Evolutionary conservation across 73 alveolate species (phyloP).

Genomic region (Strombidium stylifer): DNA sequence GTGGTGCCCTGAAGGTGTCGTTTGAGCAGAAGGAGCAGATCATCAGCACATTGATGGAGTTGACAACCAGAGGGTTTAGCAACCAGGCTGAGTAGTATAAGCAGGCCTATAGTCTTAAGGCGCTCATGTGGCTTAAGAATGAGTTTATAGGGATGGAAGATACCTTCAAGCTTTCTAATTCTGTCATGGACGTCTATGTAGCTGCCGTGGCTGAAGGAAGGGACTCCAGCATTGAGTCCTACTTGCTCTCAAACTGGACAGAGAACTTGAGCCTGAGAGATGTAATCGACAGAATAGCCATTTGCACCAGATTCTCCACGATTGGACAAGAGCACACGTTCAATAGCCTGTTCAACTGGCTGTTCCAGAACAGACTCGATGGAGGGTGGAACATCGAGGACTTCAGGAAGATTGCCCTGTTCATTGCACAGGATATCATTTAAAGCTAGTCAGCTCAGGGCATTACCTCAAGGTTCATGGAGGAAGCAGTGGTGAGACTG

Average conservation of each 20-base stretch:
- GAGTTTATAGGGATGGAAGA: slow-evolving; percentile 35
- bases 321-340: background rate
- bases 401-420: slow-evolving; percentile 16
- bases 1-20: no score
- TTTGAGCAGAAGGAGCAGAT: no score
- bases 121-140: slow-evolving; percentile 29
- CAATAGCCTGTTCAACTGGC: slow-evolving; percentile 9
- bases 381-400: slow-evolving; percentile 16
- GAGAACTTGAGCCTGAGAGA: slow-evolving; percentile 18
- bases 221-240: slow-evolving; percentile 27
- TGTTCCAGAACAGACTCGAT: background rate
- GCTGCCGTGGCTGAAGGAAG: background rate
- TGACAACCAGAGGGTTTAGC: no score
- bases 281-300: slow-evolving; percentile 26
- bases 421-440: slow-evolving; percentile 3
- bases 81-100: slow-evolving; percentile 11
- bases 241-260: slow-evolving; percentile 14
- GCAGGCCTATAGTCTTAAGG: slow-evolving; percentile 33
- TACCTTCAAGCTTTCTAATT: slow-evolving; percentile 16
- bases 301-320: background rate
- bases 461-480: background rate
- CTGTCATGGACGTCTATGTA: background rate
- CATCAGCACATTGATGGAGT: no score
- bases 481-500: background rate
- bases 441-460: background rate